phyloP scores from a whole-genome alignment of 2,329 filamentous ascomycete genomes.

The Rhexocercosporidium sp. region DNA sequence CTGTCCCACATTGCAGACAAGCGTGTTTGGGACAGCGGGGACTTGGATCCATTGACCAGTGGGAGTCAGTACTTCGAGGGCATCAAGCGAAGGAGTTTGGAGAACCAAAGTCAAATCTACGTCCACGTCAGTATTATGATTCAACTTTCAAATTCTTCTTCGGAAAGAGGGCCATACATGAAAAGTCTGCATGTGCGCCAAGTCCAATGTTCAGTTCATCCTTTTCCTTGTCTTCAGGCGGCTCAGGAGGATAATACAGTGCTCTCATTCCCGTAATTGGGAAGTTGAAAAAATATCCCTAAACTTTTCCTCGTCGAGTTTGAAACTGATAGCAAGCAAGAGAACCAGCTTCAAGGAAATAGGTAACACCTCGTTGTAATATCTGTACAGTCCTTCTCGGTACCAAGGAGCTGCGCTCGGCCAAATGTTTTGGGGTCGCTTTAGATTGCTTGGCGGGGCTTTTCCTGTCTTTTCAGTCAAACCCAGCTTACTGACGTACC shows the following conservation, averaged over 20 bases:
- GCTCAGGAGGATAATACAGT: conserved; percentile 15
- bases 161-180: not conserved
- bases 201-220: conserved; percentile 17
- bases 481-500: not conserved
- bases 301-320: conserved; percentile 11
- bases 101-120: conserved; percentile 18
- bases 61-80: conserved; percentile 19
- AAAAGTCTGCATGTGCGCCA: conserved; percentile 20
- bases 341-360: conserved; percentile 13
- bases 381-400: conserved; percentile 13
- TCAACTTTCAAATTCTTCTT: not conserved
- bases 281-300: conserved; percentile 16
- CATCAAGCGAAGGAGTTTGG: conserved; percentile 17
- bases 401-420: conserved; percentile 19
- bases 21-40: conserved; percentile 17
- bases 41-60: conserved; percentile 20
- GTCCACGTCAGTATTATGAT: not conserved
- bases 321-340: conserved; percentile 13
- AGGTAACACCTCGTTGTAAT: conserved; percentile 18
- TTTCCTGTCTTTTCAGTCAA: conserved; percentile 10
- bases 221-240: conserved; percentile 10
- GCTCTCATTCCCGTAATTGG: conserved; percentile 21
- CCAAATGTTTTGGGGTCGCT: conserved; percentile 19
- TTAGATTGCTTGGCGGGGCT: conserved; percentile 6
- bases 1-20: conserved; percentile 21